A percentile compares a stretch with the other conserved stretches of the same genome.
These are phyloP conservation scores for Colletotrichum cuscutae DNA, from an alignment of 2,329 filamentous ascomycete genomes.

Conservation along the genomic window DNA sequence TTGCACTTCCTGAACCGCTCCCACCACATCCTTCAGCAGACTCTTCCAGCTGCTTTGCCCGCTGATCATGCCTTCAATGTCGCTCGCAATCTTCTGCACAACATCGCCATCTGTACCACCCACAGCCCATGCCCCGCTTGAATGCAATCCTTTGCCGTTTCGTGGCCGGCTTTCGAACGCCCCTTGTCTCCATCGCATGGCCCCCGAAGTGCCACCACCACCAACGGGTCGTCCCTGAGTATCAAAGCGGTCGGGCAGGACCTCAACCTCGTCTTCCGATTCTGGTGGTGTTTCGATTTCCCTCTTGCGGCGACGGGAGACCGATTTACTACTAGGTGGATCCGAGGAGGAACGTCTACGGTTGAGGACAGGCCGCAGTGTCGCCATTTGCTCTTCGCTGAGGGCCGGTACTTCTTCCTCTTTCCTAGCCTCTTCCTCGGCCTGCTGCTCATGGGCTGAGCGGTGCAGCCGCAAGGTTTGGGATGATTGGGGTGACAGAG, in stretches of 20 bases:
- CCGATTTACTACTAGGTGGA: conserved; percentile 44
- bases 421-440: conserved; percentile 33
- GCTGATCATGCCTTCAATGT: conserved; percentile 46
- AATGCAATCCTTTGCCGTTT: conserved; percentile 46
- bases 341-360: conserved; percentile 46
- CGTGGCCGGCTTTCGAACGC: conserved; percentile 53
- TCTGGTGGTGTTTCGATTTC: conserved; percentile 37
- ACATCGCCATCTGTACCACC: conserved; percentile 54
- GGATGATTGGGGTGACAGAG: conserved; percentile 60
- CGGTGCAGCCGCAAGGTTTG: conserved; percentile 56
- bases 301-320: conserved; percentile 39
- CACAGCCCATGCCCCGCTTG: conserved; percentile 57
- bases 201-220: conserved; percentile 39
- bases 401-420: conserved; percentile 27
- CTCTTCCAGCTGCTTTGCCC: conserved; percentile 45
- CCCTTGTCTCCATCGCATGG: conserved; percentile 48
- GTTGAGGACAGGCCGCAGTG: conserved; percentile 30
- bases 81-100: conserved; percentile 51
- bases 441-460: conserved; percentile 44
- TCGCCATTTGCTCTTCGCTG: conserved; percentile 33
- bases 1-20: conserved; percentile 31
- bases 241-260: conserved; percentile 60
- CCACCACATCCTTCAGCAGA: conserved; percentile 45
- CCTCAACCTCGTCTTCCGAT: conserved; percentile 52
- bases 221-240: conserved; percentile 53